Evolutionary conservation across 208 protist genomes (phyloP).

Genomic region (Trypanosoma platydactyli): DNA sequence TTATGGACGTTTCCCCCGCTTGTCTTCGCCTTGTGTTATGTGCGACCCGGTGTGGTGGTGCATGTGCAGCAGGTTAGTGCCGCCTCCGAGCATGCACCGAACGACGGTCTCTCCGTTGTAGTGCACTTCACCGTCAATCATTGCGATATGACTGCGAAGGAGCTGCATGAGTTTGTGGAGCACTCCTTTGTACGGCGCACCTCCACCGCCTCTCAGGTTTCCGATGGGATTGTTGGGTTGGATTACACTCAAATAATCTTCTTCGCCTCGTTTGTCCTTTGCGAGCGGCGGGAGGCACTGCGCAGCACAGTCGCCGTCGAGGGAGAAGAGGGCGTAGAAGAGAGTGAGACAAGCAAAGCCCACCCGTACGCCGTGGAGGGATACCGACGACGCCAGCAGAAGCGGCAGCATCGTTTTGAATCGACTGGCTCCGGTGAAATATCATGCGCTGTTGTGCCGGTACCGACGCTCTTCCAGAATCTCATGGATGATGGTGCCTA

Average conservation of each 20-base stretch:
- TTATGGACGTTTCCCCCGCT: slow-evolving; percentile 40
- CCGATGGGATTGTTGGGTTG: background rate
- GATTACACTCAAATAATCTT: slow-evolving; percentile 38
- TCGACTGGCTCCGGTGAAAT: background rate
- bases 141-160: slow-evolving; percentile 30
- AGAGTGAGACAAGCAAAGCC: slow-evolving; percentile 62
- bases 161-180: slow-evolving; percentile 50
- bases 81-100: slow-evolving; percentile 48
- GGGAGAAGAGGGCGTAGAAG: slow-evolving; percentile 37
- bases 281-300: slow-evolving; percentile 25
- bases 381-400: slow-evolving; percentile 38
- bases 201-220: background rate
- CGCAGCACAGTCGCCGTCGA: slow-evolving; percentile 21
- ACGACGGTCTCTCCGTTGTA: slow-evolving; percentile 27
- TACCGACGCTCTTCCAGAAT: slow-evolving; percentile 62
- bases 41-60: slow-evolving; percentile 38
- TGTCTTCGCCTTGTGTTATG: slow-evolving; percentile 38
- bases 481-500: slow-evolving; percentile 62
- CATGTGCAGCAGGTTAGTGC: slow-evolving; percentile 62
- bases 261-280: slow-evolving; percentile 47
- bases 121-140: slow-evolving; percentile 77
- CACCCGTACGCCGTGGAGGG: slow-evolving; percentile 65
- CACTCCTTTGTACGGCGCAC: slow-evolving; percentile 23
- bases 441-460: slow-evolving; percentile 26
- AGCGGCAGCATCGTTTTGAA: slow-evolving; percentile 41